phyloP scores from a whole-genome alignment of 139 green algal species.

The Zygnema cylindricum region DNA sequence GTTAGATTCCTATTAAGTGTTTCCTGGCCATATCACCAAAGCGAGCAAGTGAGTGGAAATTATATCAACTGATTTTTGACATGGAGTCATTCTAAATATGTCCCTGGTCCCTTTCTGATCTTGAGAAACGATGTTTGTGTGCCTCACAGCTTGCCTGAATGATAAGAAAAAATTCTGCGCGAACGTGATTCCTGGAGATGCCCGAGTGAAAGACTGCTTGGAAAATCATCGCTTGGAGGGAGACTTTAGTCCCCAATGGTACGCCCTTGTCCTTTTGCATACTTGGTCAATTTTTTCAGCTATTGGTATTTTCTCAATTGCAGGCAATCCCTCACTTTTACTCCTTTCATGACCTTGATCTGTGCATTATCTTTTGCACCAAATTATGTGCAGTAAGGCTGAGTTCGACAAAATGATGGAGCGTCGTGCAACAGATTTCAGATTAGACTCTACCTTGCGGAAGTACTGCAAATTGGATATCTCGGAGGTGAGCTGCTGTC shows the following conservation, averaged over 20 bases:
- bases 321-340: neutral
- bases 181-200: conserved; percentile 64
- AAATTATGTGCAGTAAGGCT: conserved; percentile 63
- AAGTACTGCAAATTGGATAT: conserved; percentile 69
- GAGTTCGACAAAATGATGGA: conserved; percentile 66
- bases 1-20: too few species aligned
- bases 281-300: neutral
- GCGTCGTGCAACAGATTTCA: conserved; percentile 60
- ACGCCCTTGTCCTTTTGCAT: neutral
- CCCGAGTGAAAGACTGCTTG: conserved; percentile 72
- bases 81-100: too few species aligned
- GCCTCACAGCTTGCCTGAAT: conserved; percentile 67
- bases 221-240: conserved; percentile 54
- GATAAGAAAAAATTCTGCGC: conserved; percentile 82
- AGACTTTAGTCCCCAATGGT: conserved; percentile 46
- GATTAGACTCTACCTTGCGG: conserved; percentile 50
- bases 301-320: neutral
- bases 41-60: too few species aligned
- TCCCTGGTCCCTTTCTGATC: too few species aligned
- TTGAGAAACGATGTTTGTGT: too few species aligned
- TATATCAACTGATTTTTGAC: too few species aligned
- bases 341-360: neutral
- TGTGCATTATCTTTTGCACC: too few species aligned
- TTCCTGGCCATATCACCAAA: too few species aligned
- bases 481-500: conserved; percentile 23